Conservation (phyloP, 345 rosid species). For the Pistacia atlantica region DNA sequence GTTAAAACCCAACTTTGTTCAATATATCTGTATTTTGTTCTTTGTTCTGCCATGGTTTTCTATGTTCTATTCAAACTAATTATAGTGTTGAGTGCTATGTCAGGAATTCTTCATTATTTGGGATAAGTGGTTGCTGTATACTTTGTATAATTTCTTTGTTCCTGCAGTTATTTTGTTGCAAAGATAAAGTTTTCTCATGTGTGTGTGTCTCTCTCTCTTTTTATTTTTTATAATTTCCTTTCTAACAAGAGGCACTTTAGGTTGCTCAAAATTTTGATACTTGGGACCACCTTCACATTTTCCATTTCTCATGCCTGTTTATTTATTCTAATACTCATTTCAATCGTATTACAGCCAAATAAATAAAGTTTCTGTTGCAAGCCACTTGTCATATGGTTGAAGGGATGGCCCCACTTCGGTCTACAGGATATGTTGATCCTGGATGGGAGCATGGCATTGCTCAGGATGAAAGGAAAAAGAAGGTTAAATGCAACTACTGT, state of each 20-base stretch:
- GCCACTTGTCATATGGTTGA: slow-evolving; percentile 37
- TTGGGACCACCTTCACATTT: neutral
- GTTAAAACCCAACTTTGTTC: no score
- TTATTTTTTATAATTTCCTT: neutral
- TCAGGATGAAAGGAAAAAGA: slow-evolving; percentile 77
- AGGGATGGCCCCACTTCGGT: slow-evolving; percentile 64
- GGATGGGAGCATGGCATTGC: slow-evolving; percentile 91
- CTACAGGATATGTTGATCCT: slow-evolving; percentile 61
- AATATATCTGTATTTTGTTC: no score
- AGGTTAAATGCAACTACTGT: slow-evolving; percentile 82
- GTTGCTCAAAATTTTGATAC: neutral
- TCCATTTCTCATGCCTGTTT: neutral
- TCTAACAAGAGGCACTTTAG: neutral
- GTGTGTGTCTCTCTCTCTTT: no score
- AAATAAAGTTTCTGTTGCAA: slow-evolving; percentile 19
- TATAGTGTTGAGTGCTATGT: neutral
- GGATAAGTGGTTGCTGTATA: neutral
- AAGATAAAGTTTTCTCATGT: neutral
- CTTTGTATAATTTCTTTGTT: neutral
- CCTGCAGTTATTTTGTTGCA: neutral
- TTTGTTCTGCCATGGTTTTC: neutral
- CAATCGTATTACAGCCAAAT: slow-evolving; percentile 20
- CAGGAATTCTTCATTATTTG: neutral
- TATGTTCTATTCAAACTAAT: neutral
- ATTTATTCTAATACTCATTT: neutral